Evolutionary conservation across 2,329 filamentous ascomycete species (phyloP).

Genomic region (Aureobasidium sp.): DNA sequence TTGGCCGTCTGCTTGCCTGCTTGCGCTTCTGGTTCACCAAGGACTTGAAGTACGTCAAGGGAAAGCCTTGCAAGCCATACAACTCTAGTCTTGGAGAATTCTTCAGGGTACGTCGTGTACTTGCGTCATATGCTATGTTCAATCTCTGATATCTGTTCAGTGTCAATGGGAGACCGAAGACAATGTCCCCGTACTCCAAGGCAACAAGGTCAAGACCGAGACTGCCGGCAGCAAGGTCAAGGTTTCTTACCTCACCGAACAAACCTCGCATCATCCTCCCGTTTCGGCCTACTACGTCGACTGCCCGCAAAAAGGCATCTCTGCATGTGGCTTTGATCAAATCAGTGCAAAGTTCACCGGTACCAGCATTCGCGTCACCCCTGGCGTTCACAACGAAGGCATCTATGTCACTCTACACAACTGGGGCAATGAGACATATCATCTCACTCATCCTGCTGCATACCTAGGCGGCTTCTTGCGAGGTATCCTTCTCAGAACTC

Average conservation of each 20-base stretch:
- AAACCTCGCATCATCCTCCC: conserved; percentile 95
- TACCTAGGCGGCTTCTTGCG: conserved; percentile 81
- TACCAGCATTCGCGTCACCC: conserved; percentile 82
- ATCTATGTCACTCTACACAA: conserved; percentile 86
- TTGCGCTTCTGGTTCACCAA: conserved; percentile 98
- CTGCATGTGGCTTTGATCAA: conserved; percentile 87
- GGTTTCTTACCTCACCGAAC: conserved; percentile 91
- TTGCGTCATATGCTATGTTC: neutral
- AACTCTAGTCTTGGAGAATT: conserved; percentile 97
- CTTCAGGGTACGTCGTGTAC: conserved; percentile 60
- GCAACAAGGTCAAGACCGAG: conserved; percentile 24
- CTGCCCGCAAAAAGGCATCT: conserved; percentile 83
- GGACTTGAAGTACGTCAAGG: conserved; percentile 97
- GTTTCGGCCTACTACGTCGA: conserved; percentile 93
- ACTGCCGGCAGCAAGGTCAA: conserved; percentile 49
- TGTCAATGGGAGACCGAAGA: conserved; percentile 95
- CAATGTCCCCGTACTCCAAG: conserved; percentile 52
- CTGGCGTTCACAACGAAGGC: conserved; percentile 87
- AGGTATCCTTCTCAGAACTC: conserved; percentile 33
- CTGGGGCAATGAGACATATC: conserved; percentile 80
- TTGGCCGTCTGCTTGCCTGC: conserved; percentile 92
- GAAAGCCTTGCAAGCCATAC: conserved; percentile 97
- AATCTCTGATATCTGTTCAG: conserved; percentile 33
- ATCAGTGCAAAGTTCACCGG: conserved; percentile 97
- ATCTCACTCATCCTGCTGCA: conserved; percentile 89